Evolutionary conservation across 345 rosid genomes (phyloP).

Genomic region (Kernera saxatilis): DNA sequence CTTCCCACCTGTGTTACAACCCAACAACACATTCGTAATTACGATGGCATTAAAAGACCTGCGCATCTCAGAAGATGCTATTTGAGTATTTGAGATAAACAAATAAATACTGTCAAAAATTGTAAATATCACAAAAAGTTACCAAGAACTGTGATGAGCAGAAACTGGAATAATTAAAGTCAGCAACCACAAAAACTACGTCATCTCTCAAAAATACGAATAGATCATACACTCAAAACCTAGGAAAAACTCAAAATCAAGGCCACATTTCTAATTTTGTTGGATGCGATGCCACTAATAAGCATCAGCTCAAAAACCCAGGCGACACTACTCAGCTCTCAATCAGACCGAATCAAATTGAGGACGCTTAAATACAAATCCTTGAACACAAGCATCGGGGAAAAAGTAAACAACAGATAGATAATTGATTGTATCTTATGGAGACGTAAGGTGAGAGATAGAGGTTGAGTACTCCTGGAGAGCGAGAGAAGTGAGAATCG

Average conservation of each 20-base stretch:
- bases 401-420: neutral
- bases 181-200: too few relatives aligned
- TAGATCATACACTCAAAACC: too few relatives aligned
- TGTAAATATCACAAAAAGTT: neutral
- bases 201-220: too few relatives aligned
- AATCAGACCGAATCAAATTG: neutral
- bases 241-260: too few relatives aligned
- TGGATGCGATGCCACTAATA: too few relatives aligned
- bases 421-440: neutral
- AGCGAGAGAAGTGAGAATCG: conserved; percentile 74
- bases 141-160: too few relatives aligned
- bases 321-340: conserved; percentile 9
- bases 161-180: too few relatives aligned
- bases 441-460: neutral
- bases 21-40: neutral
- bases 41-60: neutral
- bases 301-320: too few relatives aligned
- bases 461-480: conserved; percentile 39
- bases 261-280: too few relatives aligned
- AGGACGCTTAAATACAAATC: neutral
- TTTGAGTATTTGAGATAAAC: neutral
- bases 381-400: neutral
- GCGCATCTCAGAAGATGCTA: neutral
- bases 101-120: neutral
- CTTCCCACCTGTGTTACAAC: conserved; percentile 63